phyloP scores from a whole-genome alignment of 2,329 filamentous ascomycete genomes.

The Fusarium solani-melongenae region DNA sequence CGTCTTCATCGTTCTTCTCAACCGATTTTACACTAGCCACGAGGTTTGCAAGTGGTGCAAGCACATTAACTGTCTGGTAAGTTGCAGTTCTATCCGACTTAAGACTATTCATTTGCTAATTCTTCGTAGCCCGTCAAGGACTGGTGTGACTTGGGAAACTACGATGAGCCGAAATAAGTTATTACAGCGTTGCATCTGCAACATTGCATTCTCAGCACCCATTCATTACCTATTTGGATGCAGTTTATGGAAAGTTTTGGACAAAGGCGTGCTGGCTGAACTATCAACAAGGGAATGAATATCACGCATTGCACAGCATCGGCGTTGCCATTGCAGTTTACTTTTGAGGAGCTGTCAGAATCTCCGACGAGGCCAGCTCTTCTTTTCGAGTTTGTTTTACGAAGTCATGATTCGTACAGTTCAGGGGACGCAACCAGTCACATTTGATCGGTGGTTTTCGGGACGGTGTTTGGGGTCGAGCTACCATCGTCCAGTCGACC shows the following conservation, averaged over 20 bases:
- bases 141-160: slow-evolving; percentile 70
- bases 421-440: background rate
- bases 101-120: slow-evolving; percentile 36
- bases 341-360: slow-evolving; percentile 8
- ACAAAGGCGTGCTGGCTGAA: slow-evolving; percentile 18
- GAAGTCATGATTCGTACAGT: slow-evolving; percentile 28
- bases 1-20: slow-evolving; percentile 85
- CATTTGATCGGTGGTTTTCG: slow-evolving; percentile 1
- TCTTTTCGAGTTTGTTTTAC: slow-evolving; percentile 23
- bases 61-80: slow-evolving; percentile 90
- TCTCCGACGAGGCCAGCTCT: background rate
- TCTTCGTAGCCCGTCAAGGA: slow-evolving; percentile 67
- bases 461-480: background rate
- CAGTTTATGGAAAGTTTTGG: slow-evolving; percentile 8
- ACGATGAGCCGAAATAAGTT: slow-evolving; percentile 35
- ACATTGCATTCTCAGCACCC: background rate
- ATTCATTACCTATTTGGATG: background rate
- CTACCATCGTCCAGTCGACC: background rate
- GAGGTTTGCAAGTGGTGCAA: slow-evolving; percentile 92
- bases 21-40: slow-evolving; percentile 85
- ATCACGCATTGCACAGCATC: slow-evolving; percentile 46
- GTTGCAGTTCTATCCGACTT: slow-evolving; percentile 52
- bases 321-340: slow-evolving; percentile 45
- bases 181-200: background rate
- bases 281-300: slow-evolving; percentile 11